Percentiles rank a stretch among this genome's conserved stretches.
Evolutionary conservation across 352 stramenopile genomes (phyloP).

Genomic region (Blastocystis hominis): DNA sequence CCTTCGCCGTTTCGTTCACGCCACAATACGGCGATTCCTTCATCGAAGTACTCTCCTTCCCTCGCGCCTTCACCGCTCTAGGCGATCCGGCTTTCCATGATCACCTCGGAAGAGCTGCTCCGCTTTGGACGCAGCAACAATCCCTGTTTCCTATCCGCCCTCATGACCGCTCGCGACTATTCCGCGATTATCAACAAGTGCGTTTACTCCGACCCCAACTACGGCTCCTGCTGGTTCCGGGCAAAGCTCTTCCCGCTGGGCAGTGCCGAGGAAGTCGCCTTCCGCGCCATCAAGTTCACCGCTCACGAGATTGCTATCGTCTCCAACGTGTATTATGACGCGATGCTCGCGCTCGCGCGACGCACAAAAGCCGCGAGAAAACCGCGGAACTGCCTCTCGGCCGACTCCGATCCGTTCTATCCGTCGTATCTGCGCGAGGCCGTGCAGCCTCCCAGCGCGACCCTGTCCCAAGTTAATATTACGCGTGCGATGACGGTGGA

Average conservation of each 20-base stretch:
- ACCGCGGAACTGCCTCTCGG: neutral
- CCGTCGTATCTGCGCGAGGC: neutral
- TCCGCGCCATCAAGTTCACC: slow-evolving; percentile 3
- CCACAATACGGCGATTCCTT: slow-evolving; percentile 50
- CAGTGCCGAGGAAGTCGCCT: slow-evolving; percentile 9
- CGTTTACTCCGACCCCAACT: slow-evolving; percentile 29
- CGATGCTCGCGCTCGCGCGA: neutral
- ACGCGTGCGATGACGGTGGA: neutral
- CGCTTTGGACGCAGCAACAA: neutral
- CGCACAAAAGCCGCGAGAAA: neutral
- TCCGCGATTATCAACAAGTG: slow-evolving; percentile 24
- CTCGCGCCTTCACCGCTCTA: neutral
- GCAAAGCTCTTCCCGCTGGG: slow-evolving; percentile 35
- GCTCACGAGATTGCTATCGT: slow-evolving; percentile 3
- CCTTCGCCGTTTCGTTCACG: slow-evolving; percentile 25
- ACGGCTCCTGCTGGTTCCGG: slow-evolving; percentile 38
- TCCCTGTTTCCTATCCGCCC: neutral
- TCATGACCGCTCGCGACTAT: neutral
- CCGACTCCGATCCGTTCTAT: neutral
- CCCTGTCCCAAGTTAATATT: neutral
- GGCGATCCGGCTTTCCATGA: slow-evolving; percentile 37
- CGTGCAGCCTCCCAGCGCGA: neutral
- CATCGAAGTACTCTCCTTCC: neutral
- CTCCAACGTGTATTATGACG: slow-evolving; percentile 30
- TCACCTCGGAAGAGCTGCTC: neutral